Percentiles rank a stretch among this genome's conserved stretches.
These are phyloP conservation scores for Sextonia rubra DNA, from an alignment of 164 flowering plant species.

Conservation along the genomic window DNA sequence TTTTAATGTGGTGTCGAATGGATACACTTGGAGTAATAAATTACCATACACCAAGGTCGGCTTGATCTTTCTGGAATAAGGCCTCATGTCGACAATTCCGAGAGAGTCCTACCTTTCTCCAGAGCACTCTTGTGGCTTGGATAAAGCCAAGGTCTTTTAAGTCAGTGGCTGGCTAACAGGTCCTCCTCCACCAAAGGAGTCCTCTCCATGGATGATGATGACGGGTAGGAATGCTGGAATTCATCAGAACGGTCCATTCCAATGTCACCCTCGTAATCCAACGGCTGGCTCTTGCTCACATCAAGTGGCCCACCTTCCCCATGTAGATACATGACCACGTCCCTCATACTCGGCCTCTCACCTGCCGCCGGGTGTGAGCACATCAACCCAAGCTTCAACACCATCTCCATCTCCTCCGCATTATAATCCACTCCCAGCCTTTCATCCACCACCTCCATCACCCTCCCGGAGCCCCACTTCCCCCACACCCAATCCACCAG, in stretches of 20 bases:
- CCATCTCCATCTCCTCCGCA: conserved; percentile 30
- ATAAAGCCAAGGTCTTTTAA: too few species aligned
- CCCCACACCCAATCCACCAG: conserved; percentile 67
- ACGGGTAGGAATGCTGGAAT: conserved; percentile 25
- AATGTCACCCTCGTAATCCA: neutral
- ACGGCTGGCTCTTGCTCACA: conserved; percentile 9
- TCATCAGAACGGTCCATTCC: conserved; percentile 21
- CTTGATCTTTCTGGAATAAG: too few species aligned
- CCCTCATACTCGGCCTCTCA: conserved; percentile 46
- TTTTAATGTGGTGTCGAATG: too few species aligned
- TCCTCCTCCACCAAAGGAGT: too few species aligned
- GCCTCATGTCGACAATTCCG: too few species aligned
- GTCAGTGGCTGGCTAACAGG: too few species aligned
- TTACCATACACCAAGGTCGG: too few species aligned
- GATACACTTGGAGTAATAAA: too few species aligned
- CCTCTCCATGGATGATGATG: too few species aligned
- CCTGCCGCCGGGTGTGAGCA: conserved; percentile 32
- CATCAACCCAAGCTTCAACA: conserved; percentile 43
- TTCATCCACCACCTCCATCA: conserved; percentile 38
- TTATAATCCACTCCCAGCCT: conserved; percentile 26
- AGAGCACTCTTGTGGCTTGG: too few species aligned
- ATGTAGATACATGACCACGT: conserved; percentile 45
- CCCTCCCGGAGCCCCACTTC: conserved; percentile 24
- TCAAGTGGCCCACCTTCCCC: conserved; percentile 35
- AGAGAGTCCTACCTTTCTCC: too few species aligned